Base-by-base conservation (phyloP, 139 green algal species). In the Pleodorina starrii region DNA sequence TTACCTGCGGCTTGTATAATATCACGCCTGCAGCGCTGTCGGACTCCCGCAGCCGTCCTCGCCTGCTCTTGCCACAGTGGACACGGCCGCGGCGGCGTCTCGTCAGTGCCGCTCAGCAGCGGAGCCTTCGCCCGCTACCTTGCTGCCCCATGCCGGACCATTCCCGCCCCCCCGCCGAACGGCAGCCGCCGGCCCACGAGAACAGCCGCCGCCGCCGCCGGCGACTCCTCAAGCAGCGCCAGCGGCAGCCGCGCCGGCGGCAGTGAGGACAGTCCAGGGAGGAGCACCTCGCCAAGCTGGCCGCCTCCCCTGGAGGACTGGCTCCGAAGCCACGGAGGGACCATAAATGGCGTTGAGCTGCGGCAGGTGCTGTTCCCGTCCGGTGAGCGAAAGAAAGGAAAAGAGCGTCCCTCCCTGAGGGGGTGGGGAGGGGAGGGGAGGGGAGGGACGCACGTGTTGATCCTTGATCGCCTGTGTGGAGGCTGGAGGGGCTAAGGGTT, bases 271-370 rank as follows among this genome's bases (percentile, higher is more conserved):
- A 25, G 21, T 66, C 29, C 54, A 66, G 54, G 54, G 21, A 25
- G 54, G 3, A 12, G 5, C 9, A 25, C 54, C 54, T 66, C 63
- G 27, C 11, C 6, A 19, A 16, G 2, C 63, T 73, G 63, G 63
- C 57, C 79, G 40, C 57, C 79, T 5, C 57, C 40, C 5, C 54
- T 86, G 79, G 79, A 86, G 57, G 57, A 86, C 1, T 86, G 80
- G 80, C 80, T 77, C 5, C 36, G 43, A 27, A 73, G 38, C 60
- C 29, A 87, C 42, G 80, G 80, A 14, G 80, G 60, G 0, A 63
- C 43, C 10, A 59, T 87, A 5, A 63, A 77, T 40, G 80, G 80
- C 29, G 80, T 77, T 59, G 16, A 35, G 60, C 59, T 87, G 42
- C 42, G 43, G 11, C 6, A 42, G 0, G 17, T 36, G 40, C 44